A percentile compares a stretch with the other conserved stretches of the same genome.
These are phyloP conservation scores for Tephrocybe sp. DNA, from an alignment of 768 basidiomycete genomes.

Conservation along the genomic window DNA sequence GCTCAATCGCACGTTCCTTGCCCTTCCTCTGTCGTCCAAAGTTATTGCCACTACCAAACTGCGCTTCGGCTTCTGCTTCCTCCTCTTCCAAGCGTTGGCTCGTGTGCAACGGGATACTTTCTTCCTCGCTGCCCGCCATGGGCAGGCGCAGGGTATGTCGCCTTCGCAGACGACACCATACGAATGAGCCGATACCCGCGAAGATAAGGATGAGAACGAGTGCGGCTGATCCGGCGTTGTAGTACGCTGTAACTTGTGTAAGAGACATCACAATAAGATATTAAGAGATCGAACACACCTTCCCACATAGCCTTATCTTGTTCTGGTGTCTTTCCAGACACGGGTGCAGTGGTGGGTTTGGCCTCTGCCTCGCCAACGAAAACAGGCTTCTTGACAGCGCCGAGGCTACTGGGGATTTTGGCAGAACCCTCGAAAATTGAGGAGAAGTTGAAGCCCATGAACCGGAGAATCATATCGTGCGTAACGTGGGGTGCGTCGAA, in stretches of 20 bases:
- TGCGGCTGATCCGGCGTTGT: constrained; percentile 87
- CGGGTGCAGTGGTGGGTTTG: constrained; percentile 33
- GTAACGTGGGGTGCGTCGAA: constrained; percentile 84
- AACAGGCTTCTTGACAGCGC: constrained; percentile 65
- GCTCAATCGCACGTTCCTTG: constrained; percentile 43
- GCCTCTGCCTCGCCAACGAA: constrained; percentile 48
- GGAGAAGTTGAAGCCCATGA: constrained; percentile 91
- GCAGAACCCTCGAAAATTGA: constrained; percentile 80
- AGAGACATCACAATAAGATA: not conserved
- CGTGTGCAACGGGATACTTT: constrained; percentile 67
- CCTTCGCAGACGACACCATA: constrained; percentile 75
- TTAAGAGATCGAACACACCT: constrained; percentile 46
- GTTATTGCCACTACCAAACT: constrained; percentile 9
- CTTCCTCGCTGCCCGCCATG: constrained; percentile 47
- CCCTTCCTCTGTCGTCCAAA: constrained; percentile 38
- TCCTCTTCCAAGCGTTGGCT: constrained; percentile 48
- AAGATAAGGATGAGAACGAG: constrained; percentile 79
- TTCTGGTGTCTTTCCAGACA: constrained; percentile 62
- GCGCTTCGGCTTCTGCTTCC: constrained; percentile 30
- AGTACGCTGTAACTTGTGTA: constrained; percentile 63
- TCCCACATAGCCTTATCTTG: constrained; percentile 91
- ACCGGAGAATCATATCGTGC: constrained; percentile 98
- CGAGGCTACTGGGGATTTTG: constrained; percentile 78
- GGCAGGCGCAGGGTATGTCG: constrained; percentile 39
- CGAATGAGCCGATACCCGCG: constrained; percentile 64